Percentiles rank a stretch among this genome's conserved stretches.
These are phyloP conservation scores for Halenospora varia DNA, from an alignment of 495 filamentous ascomycete species.

Conservation along the genomic window DNA sequence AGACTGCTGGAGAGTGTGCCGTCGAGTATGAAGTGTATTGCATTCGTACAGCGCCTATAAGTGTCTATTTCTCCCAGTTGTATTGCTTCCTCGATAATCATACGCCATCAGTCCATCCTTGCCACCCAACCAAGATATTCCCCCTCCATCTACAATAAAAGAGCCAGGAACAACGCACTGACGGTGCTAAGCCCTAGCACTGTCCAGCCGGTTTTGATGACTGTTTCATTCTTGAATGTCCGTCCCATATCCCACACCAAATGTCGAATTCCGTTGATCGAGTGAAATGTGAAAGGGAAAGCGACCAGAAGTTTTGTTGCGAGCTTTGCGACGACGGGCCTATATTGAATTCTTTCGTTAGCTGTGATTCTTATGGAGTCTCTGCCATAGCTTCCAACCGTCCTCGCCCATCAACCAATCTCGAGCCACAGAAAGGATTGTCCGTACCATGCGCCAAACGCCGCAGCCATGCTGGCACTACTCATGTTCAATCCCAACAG, in stretches of 20 bases:
- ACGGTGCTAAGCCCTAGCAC: conserved; percentile 65
- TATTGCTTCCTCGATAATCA: background rate
- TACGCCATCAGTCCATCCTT: background rate
- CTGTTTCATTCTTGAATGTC: conserved; percentile 62
- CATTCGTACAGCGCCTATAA: background rate
- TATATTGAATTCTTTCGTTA: background rate
- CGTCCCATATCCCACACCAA: conserved; percentile 77
- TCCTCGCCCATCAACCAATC: background rate
- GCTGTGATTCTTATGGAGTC: no score
- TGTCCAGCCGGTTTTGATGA: conserved; percentile 71
- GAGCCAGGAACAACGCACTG: conserved; percentile 56
- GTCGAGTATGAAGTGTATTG: background rate
- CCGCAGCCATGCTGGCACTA: conserved; percentile 69
- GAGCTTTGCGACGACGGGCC: conserved; percentile 66
- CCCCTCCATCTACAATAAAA: conserved; percentile 35
- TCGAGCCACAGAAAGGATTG: background rate
- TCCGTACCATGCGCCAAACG: conserved; percentile 54
- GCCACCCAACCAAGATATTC: background rate
- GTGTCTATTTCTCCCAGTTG: background rate
- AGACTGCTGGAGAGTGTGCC: background rate
- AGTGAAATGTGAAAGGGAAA: conserved; percentile 85
- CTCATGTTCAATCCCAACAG: conserved; percentile 82
- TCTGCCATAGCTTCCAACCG: no score
- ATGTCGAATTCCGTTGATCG: conserved; percentile 84
- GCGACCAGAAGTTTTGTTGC: conserved; percentile 68